Conservation (phyloP, 208 protist genomes). For the Leishmania martiniquensis region DNA sequence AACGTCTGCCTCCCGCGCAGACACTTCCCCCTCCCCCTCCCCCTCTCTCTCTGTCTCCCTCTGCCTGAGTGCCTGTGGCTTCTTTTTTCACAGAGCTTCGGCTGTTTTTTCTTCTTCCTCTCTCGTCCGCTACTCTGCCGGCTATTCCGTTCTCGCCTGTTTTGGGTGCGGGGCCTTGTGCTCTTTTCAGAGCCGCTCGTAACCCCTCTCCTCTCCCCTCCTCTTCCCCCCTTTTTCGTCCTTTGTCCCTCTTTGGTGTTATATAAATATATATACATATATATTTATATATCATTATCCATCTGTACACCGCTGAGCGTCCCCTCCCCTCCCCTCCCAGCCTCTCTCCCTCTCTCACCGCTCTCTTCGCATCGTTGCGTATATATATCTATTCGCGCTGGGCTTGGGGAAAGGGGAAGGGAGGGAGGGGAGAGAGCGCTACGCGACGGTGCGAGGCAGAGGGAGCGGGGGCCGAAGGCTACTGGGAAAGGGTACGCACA, state of each 20-base stretch:
- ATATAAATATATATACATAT: too few species aligned
- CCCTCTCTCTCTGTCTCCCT: too few species aligned
- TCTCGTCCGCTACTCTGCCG: background rate
- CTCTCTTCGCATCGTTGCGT: background rate
- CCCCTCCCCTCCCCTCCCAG: background rate
- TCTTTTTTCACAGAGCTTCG: background rate
- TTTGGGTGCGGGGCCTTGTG: background rate
- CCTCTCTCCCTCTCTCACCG: background rate
- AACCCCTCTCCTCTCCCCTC: background rate
- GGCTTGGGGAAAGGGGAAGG: background rate
- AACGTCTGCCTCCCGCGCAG: background rate
- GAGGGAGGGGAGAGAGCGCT: background rate
- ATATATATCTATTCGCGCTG: too few species aligned
- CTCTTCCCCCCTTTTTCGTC: too few species aligned
- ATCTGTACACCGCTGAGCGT: background rate
- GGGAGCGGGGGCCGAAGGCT: background rate
- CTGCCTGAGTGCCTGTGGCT: too few species aligned
- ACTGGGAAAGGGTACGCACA: background rate
- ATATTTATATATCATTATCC: too few species aligned
- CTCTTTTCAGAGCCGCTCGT: slow-evolving; percentile 7
- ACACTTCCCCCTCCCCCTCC: background rate
- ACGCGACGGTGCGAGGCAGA: background rate
- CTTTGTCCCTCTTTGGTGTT: too few species aligned
- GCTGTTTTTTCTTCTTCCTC: slow-evolving; percentile 20
- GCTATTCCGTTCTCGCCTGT: background rate